Base-by-base conservation (phyloP, 2,329 filamentous ascomycete genomes). In the Microcera coccophila region DNA sequence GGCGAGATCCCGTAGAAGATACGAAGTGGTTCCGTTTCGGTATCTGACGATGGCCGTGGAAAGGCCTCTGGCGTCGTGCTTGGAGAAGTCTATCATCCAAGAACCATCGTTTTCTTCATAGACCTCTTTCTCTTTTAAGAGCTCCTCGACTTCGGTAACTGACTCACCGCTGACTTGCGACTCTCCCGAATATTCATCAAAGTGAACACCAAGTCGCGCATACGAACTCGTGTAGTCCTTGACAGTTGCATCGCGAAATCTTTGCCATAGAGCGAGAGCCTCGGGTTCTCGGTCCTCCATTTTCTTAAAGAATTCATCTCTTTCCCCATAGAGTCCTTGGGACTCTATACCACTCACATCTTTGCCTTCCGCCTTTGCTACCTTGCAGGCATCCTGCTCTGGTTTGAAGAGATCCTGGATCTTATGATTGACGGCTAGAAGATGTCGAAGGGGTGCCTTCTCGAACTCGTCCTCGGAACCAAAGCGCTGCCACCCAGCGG, bases 1-100 rank as follows among this genome's bases (percentile, higher is more conserved):
- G 46, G 81, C 83, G 44, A 89, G 82, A 57, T 89, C 84, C 36
- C 85, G 78, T 37, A 85, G 82, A 15, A 88, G 72, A 60, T 89
- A 64, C 24, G 47, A 63, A 24, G 19, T 69, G 11, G 41, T 65
- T 41, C 57, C 57, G 1, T 53, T 62, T 3, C 82, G 78, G 59
- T 81, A 81, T 51, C 84, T 73, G 36, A 87, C 70, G 26, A 87
- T 74, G 0, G 81, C 81, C 50, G 80, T 81, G 15, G 82, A 84
- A 2, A 87, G 73, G 37, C 83, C 84, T 61, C 82, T 86, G 48
- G 82, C 84, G 59, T 83, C 84, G 58, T 87, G 79, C 59, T 87
- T 85, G 24, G 75, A 71, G 45, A 88, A 80, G 62, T 89, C 82
- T 38, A 87, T 80, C 50, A 85, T 78, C 50, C 79, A 75, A 0